A percentile compares a stretch with the other conserved stretches of the same genome.
Evolutionary conservation across 2,329 filamentous ascomycete genomes (phyloP).

Genomic region (Ilyonectria sp.): DNA sequence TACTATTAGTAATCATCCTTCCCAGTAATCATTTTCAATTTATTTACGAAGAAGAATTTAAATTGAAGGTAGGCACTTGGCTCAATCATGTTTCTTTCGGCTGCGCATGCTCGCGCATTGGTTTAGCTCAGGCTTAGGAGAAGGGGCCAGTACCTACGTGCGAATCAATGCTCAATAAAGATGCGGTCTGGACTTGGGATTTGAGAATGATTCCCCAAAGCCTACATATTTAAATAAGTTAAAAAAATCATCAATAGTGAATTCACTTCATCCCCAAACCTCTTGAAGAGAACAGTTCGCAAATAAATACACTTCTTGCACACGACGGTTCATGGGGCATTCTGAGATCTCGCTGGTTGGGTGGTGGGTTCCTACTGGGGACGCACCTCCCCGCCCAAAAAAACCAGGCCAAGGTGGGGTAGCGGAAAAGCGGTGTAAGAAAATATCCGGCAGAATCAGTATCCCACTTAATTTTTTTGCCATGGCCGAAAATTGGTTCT

Average conservation of each 20-base stretch:
- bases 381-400: neutral
- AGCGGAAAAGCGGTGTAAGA: slow-evolving; percentile 50
- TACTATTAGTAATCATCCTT: no score
- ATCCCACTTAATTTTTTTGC: slow-evolving; percentile 58
- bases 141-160: no score
- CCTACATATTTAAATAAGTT: neutral
- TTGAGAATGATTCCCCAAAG: neutral
- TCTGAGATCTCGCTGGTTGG: neutral
- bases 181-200: neutral
- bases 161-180: no score
- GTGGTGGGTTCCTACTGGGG: neutral
- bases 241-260: neutral
- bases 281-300: no score
- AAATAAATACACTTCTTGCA: no score
- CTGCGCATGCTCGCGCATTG: no score
- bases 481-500: slow-evolving; percentile 39
- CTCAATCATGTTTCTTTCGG: no score
- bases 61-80: no score
- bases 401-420: slow-evolving; percentile 35
- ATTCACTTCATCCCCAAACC: neutral
- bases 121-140: no score
- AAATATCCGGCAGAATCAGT: slow-evolving; percentile 54
- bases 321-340: neutral
- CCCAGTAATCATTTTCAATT: no score
- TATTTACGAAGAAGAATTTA: no score